Evolutionary conservation across 2,329 filamentous ascomycete species (phyloP).

Genomic region (Sporothrix luriei): DNA sequence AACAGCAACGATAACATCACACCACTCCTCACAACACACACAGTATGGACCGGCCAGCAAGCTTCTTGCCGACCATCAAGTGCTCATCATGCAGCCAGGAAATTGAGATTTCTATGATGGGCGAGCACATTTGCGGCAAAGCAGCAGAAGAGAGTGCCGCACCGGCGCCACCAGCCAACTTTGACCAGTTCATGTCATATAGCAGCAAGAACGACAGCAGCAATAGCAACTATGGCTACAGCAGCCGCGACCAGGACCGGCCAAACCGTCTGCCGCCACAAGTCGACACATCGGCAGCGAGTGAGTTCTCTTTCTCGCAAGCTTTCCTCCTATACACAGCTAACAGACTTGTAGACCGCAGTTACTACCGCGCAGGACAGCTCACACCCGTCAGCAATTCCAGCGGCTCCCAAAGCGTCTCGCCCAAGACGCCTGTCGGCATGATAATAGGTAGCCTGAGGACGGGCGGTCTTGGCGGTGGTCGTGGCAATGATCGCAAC

Average conservation of each 20-base stretch:
- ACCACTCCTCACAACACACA: neutral
- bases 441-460: constrained; percentile 39
- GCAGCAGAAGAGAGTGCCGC: constrained; percentile 50
- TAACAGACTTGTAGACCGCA: constrained; percentile 53
- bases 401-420: constrained; percentile 62
- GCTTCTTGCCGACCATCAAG: constrained; percentile 80
- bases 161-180: constrained; percentile 33
- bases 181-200: constrained; percentile 46
- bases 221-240: constrained; percentile 22
- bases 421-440: constrained; percentile 61
- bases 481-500: constrained; percentile 25
- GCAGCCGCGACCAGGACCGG: constrained; percentile 44
- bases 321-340: constrained; percentile 34
- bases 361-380: constrained; percentile 58
- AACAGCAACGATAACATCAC: constrained; percentile 1
- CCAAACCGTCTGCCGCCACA: constrained; percentile 53
- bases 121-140: constrained; percentile 73
- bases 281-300: constrained; percentile 61
- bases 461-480: neutral
- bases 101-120: constrained; percentile 83
- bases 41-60: constrained; percentile 52
- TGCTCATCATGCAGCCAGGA: constrained; percentile 77
- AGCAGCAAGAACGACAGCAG: constrained; percentile 40
- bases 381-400: constrained; percentile 66
- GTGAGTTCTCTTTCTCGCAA: constrained; percentile 47